A percentile compares a stretch with the other conserved stretches of the same genome.
phyloP scores from a whole-genome alignment of 2,329 filamentous ascomycete genomes.

The Paraconiothyrium sp. region DNA sequence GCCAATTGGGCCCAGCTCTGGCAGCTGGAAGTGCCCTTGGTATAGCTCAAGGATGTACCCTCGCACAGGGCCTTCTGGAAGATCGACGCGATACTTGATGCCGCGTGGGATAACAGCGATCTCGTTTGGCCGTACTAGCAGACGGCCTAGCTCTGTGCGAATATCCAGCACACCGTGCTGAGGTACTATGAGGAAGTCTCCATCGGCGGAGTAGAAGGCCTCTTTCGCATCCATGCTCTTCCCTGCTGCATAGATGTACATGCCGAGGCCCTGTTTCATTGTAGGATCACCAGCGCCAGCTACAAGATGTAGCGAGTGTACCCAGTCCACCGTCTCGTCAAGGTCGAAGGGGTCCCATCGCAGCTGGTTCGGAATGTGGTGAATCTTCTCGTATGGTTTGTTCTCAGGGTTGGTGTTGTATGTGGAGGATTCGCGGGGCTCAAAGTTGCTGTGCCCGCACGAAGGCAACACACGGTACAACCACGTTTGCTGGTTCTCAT shows the following conservation, averaged over 20 bases:
- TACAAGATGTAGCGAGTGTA: slow-evolving; percentile 74
- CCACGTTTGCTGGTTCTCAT: slow-evolving; percentile 68
- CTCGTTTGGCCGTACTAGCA: slow-evolving; percentile 74
- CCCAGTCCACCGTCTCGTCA: slow-evolving; percentile 73
- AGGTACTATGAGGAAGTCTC: slow-evolving; percentile 72
- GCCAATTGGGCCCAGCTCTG: slow-evolving; percentile 73
- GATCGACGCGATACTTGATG: slow-evolving; percentile 69
- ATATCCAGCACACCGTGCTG: slow-evolving; percentile 73
- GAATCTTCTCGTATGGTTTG: slow-evolving; percentile 65
- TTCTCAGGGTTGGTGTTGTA: slow-evolving; percentile 62
- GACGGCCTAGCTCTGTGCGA: slow-evolving; percentile 72
- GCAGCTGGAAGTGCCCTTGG: slow-evolving; percentile 70
- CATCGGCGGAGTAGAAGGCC: slow-evolving; percentile 84
- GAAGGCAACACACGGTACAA: slow-evolving; percentile 66
- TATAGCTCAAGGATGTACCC: slow-evolving; percentile 76
- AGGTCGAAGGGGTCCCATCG: slow-evolving; percentile 83
- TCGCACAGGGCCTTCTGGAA: slow-evolving; percentile 68
- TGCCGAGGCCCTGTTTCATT: slow-evolving; percentile 80
- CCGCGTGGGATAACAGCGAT: slow-evolving; percentile 73
- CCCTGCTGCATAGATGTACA: slow-evolving; percentile 82
- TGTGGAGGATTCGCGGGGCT: slow-evolving; percentile 58
- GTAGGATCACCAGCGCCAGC: slow-evolving; percentile 83
- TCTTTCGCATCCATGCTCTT: slow-evolving; percentile 77
- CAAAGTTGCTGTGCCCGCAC: slow-evolving; percentile 66
- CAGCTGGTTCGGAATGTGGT: slow-evolving; percentile 82